Conservation (phyloP, 352 stramenopile species). For the Phytophthora nicotianae region DNA sequence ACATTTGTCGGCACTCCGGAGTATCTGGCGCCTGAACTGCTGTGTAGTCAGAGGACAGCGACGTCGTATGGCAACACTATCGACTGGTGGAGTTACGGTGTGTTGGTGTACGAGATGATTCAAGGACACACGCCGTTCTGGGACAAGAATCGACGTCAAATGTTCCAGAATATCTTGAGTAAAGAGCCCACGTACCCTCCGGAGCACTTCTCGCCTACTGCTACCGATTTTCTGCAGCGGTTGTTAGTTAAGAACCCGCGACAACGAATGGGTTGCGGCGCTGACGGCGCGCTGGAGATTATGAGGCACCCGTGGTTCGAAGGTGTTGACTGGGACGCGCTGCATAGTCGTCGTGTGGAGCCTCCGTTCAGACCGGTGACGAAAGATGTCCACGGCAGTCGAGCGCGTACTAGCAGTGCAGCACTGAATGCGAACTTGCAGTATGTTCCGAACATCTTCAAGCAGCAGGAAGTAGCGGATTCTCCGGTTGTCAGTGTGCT, state of each 20-base stretch:
- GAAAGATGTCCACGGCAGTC: conserved; percentile 35
- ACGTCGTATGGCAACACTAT: conserved; percentile 86
- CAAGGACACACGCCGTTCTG: conserved; percentile 83
- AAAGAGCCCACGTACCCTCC: conserved; percentile 68
- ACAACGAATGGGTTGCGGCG: conserved; percentile 66
- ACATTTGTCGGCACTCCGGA: conserved; percentile 87
- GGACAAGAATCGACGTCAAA: conserved; percentile 83
- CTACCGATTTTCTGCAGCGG: conserved; percentile 68
- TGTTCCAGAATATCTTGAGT: conserved; percentile 88
- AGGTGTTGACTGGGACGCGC: conserved; percentile 77
- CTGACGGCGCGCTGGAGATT: conserved; percentile 72
- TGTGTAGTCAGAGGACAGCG: conserved; percentile 69
- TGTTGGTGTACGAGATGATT: conserved; percentile 91
- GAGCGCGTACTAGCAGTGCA: conserved; percentile 55
- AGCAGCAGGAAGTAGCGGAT: conserved; percentile 84
- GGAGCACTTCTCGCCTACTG: conserved; percentile 66
- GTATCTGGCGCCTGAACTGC: conserved; percentile 84
- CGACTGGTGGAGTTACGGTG: conserved; percentile 89
- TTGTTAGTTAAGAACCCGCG: conserved; percentile 80
- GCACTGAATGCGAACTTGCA: conserved; percentile 63
- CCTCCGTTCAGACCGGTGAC: conserved; percentile 74
- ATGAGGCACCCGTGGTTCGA: conserved; percentile 85
- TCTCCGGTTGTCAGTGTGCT: conserved; percentile 69
- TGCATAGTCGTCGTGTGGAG: conserved; percentile 67
- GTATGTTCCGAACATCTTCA: conserved; percentile 84